Conservation (phyloP, 306 rosid species). For the Trifolium dubium region DNA sequence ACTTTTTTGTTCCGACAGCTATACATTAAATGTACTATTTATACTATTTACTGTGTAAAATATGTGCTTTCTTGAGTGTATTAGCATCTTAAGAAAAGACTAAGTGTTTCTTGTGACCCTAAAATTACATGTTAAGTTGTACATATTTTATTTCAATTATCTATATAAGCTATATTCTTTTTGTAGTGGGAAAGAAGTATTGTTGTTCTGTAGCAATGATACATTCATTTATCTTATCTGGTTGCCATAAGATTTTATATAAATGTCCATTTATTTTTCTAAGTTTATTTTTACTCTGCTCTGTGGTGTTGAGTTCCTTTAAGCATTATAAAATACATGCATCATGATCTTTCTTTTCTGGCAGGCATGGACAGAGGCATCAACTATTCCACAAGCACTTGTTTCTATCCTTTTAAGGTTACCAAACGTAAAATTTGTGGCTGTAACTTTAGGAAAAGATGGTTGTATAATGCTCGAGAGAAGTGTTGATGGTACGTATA, state of each 20-base stretch:
- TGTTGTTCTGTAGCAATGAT: conserved; percentile 18
- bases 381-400: conserved; percentile 79
- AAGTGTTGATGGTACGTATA: conserved; percentile 53
- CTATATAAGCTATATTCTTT: conserved; percentile 19
- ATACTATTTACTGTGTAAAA: conserved; percentile 14
- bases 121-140: conserved; percentile 12
- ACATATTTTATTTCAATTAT: conserved; percentile 28
- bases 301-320: conserved; percentile 30
- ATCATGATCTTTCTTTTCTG: conserved; percentile 25
- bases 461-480: conserved; percentile 97
- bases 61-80: background rate
- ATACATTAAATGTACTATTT: conserved; percentile 14
- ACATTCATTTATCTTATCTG: conserved; percentile 21
- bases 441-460: conserved; percentile 89
- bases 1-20: conserved; percentile 22
- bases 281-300: conserved; percentile 30
- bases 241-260: background rate
- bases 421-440: conserved; percentile 81
- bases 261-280: conserved; percentile 2
- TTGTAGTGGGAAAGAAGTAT: conserved; percentile 11
- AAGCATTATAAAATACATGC: conserved; percentile 31
- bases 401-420: conserved; percentile 77
- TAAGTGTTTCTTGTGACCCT: conserved; percentile 12
- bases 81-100: too few species aligned
- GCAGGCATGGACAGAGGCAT: conserved; percentile 84